These are phyloP conservation scores for Chalciporus sp. DNA, from an alignment of 1,284 basidiomycete genomes.

Conservation along the genomic window DNA sequence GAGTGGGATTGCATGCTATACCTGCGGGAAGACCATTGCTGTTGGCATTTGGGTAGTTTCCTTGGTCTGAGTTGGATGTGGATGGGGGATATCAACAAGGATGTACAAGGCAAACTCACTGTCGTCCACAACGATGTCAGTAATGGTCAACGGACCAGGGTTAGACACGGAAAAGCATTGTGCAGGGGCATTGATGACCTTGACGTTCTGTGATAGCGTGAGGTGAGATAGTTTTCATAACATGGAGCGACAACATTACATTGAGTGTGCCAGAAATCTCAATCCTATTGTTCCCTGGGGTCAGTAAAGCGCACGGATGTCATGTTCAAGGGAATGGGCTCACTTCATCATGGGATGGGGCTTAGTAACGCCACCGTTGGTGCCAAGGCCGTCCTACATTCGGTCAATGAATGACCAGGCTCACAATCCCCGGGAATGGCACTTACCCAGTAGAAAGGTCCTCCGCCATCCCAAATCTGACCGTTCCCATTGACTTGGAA, in stretches of 20 bases:
- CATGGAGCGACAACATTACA: constrained; percentile 15
- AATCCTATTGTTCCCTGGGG: constrained; percentile 14
- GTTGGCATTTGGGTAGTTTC: constrained; percentile 30
- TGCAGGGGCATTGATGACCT: constrained; percentile 49
- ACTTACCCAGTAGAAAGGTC: constrained; percentile 45
- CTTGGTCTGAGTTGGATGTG: constrained; percentile 36
- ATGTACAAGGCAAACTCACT: constrained; percentile 31
- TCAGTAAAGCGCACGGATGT: background rate
- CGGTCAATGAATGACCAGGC: background rate
- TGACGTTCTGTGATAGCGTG: constrained; percentile 33
- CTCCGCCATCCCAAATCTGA: constrained; percentile 47
- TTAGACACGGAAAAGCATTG: constrained; percentile 38
- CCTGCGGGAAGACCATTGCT: constrained; percentile 27
- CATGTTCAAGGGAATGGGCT: constrained; percentile 6
- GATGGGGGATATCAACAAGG: background rate
- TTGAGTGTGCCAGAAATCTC: constrained; percentile 27
- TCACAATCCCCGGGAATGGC: background rate
- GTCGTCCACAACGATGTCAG: constrained; percentile 42
- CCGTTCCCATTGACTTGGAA: constrained; percentile 49
- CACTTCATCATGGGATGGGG: constrained; percentile 55
- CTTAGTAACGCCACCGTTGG: constrained; percentile 40
- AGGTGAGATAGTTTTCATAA: background rate
- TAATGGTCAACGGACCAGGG: constrained; percentile 39
- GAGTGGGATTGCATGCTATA: constrained; percentile 3
- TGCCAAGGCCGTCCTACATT: constrained; percentile 46